Percentiles rank a stretch among this genome's conserved stretches.
These are phyloP conservation scores for Seminavis robusta DNA, from an alignment of 108 stramenopile species.

Conservation along the genomic window DNA sequence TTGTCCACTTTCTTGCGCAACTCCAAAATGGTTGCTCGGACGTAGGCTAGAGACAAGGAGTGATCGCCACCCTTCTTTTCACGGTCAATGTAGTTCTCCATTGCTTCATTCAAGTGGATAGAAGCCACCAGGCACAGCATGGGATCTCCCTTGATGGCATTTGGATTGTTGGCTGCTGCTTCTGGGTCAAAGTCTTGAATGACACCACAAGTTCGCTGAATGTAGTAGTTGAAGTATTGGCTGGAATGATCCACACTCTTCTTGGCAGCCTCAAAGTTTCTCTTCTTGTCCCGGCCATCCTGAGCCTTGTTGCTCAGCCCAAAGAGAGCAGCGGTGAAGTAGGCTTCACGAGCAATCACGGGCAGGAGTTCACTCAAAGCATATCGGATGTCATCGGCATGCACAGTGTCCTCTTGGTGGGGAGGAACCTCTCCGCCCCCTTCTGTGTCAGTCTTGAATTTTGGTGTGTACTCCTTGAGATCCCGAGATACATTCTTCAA, in stretches of 20 bases:
- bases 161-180: constrained; percentile 35
- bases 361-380: constrained; percentile 77
- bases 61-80: constrained; percentile 88
- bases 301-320: constrained; percentile 72
- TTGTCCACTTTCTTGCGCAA: constrained; percentile 83
- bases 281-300: constrained; percentile 85
- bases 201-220: constrained; percentile 79
- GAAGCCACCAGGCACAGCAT: constrained; percentile 82
- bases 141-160: constrained; percentile 54
- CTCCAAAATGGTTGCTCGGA: constrained; percentile 82
- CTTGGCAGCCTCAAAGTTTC: constrained; percentile 82
- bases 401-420: constrained; percentile 53
- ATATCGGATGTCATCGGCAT: constrained; percentile 70
- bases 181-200: constrained; percentile 58
- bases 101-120: constrained; percentile 80
- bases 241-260: constrained; percentile 79
- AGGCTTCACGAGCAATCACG: constrained; percentile 83
- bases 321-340: constrained; percentile 86
- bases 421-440: constrained; percentile 33
- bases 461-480: constrained; percentile 64
- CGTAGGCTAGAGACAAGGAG: constrained; percentile 82
- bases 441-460: background rate
- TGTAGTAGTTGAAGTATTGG: constrained; percentile 81
- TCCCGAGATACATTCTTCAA: constrained; percentile 56
- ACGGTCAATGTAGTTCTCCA: constrained; percentile 86